A percentile compares a stretch with the other conserved stretches of the same genome.
Conservation (phyloP, 2,329 filamentous ascomycete genomes). For the Pseudodiploospora longispora region DNA sequence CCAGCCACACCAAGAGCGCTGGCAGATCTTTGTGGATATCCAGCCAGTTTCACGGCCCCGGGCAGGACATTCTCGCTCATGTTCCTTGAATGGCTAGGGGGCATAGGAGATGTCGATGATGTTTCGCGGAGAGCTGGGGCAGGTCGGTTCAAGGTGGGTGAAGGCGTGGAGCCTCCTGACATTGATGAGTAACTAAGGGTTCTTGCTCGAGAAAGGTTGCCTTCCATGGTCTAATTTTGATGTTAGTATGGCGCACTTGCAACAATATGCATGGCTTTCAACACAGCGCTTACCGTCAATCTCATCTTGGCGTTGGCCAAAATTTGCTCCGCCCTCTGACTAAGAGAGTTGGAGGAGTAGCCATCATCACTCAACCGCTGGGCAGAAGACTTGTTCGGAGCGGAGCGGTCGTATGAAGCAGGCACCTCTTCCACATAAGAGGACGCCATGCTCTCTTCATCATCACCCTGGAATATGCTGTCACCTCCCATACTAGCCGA, state of each 20-base stretch:
- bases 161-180: conserved; percentile 46
- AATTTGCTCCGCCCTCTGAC: conserved; percentile 79
- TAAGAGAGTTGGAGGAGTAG: conserved; percentile 67
- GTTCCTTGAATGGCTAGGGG: conserved; percentile 20
- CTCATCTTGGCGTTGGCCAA: conserved; percentile 86
- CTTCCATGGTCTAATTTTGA: conserved; percentile 72
- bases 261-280: background rate
- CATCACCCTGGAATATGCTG: conserved; percentile 58
- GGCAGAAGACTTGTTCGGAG: conserved; percentile 8
- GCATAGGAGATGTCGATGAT: conserved; percentile 9
- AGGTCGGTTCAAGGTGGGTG: conserved; percentile 34
- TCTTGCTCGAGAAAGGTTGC: conserved; percentile 73
- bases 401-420: conserved; percentile 12
- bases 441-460: conserved; percentile 57
- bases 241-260: background rate
- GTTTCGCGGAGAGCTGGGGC: conserved; percentile 16
- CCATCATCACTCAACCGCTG: conserved; percentile 39
- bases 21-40: conserved; percentile 47
- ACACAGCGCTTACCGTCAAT: conserved; percentile 58
- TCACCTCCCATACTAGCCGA: conserved; percentile 51
- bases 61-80: conserved; percentile 23
- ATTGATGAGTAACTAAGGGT: conserved; percentile 42
- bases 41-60: conserved; percentile 17
- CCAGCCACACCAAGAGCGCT: conserved; percentile 55
- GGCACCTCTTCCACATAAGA: conserved; percentile 43